phyloP scores from a whole-genome alignment of 2,329 filamentous ascomycete species.

The Cercospora sp. region DNA sequence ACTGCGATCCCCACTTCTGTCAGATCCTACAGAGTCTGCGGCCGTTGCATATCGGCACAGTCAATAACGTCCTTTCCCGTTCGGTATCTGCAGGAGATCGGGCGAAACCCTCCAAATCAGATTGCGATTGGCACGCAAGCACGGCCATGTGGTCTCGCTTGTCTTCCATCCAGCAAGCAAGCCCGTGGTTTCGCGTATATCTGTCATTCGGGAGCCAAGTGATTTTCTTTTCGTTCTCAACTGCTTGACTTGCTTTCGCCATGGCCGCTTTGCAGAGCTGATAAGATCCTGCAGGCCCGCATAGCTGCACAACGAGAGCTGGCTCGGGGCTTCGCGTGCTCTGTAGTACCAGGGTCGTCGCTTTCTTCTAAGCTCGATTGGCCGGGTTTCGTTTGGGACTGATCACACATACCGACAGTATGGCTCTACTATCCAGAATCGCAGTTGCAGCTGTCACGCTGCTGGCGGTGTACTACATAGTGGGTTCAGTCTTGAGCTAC shows the following conservation, averaged over 20 bases:
- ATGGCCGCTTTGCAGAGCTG: constrained; percentile 5
- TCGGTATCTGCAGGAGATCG: constrained; percentile 1
- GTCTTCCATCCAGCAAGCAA: constrained; percentile 2
- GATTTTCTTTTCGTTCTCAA: constrained; percentile 2
- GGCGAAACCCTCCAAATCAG: constrained; percentile 7
- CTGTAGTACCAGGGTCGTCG: constrained; percentile 17
- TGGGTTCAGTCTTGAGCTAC: constrained; percentile 29
- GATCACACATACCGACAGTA: constrained; percentile 22
- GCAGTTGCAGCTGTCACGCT: constrained; percentile 17
- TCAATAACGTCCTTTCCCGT: background rate
- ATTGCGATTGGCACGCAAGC: constrained; percentile 5
- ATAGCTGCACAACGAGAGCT: constrained; percentile 11
- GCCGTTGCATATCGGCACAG: background rate
- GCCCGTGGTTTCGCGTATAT: constrained; percentile 15
- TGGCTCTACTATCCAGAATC: constrained; percentile 21
- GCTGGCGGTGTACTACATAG: constrained; percentile 25
- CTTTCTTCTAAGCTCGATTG: constrained; percentile 15
- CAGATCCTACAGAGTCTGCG: background rate
- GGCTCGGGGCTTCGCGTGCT: constrained; percentile 11
- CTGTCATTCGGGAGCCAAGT: background rate
- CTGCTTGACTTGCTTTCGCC: background rate
- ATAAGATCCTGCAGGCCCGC: constrained; percentile 4
- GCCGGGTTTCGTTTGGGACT: constrained; percentile 15
- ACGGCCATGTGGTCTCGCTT: constrained; percentile 14
- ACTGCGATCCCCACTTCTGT: background rate